Percentiles rank a stretch among this genome's conserved stretches.
These are phyloP conservation scores for Xerocomellus intermedius DNA, from an alignment of 768 basidiomycete genomes.

Conservation along the genomic window DNA sequence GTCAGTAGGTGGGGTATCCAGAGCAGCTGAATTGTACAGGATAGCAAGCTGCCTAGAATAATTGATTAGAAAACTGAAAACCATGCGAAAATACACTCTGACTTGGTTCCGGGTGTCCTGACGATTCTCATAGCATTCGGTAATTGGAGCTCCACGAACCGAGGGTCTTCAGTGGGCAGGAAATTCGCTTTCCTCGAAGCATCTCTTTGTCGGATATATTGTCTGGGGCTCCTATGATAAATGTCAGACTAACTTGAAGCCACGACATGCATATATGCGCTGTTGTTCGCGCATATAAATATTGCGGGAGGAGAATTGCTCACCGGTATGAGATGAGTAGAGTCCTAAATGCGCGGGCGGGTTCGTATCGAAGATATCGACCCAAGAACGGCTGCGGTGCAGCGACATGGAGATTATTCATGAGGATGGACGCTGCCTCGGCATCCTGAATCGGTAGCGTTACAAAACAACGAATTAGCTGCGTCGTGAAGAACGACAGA, in stretches of 20 bases:
- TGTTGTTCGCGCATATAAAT: constrained; percentile 12
- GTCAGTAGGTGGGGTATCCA: constrained; percentile 8
- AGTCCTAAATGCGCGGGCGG: constrained; percentile 72
- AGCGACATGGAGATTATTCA: constrained; percentile 55
- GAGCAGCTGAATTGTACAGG: constrained; percentile 58
- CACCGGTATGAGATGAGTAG: constrained; percentile 76
- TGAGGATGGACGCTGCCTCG: constrained; percentile 53
- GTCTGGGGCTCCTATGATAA: constrained; percentile 18
- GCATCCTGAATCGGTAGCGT: constrained; percentile 44
- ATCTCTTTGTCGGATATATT: constrained; percentile 21
- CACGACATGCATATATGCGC: constrained; percentile 22
- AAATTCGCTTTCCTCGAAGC: constrained; percentile 12
- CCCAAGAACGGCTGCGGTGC: constrained; percentile 67
- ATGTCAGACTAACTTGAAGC: constrained; percentile 8
- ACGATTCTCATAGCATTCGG: constrained; percentile 62
- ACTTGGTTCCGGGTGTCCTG: constrained; percentile 55
- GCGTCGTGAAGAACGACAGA: constrained; percentile 31
- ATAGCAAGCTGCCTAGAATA: constrained; percentile 39
- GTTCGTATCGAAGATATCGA: constrained; percentile 71
- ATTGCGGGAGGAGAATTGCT: constrained; percentile 6
- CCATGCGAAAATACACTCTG: constrained; percentile 5
- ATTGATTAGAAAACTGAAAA: background rate
- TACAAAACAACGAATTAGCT: background rate
- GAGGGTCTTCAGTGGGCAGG: constrained; percentile 18
- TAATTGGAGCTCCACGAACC: constrained; percentile 44